Evolutionary conservation across 352 stramenopile genomes (phyloP).

Genomic region (Phytophthora rubi): DNA sequence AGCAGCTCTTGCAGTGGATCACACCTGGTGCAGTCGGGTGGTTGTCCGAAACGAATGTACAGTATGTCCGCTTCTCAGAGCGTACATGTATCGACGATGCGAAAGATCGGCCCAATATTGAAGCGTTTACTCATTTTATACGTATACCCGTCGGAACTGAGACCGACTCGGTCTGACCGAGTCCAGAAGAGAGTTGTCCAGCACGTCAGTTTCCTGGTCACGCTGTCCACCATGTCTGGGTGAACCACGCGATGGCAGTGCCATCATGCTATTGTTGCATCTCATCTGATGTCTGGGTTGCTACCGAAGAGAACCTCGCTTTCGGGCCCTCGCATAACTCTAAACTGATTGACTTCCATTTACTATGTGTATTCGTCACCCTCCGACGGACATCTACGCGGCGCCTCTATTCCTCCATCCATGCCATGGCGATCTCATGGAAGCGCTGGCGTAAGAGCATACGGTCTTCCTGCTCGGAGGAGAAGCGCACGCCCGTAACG

Average conservation of each 20-base stretch:
- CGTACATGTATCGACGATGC: neutral
- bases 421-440: slow-evolving; percentile 44
- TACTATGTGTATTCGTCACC: slow-evolving; percentile 19
- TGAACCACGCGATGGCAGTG: neutral
- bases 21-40: neutral
- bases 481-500: slow-evolving; percentile 51
- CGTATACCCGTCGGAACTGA: too few species aligned
- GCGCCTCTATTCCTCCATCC: slow-evolving; percentile 30
- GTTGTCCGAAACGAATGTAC: slow-evolving; percentile 5
- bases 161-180: too few species aligned
- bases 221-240: neutral
- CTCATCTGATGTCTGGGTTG: too few species aligned
- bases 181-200: too few species aligned
- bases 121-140: too few species aligned
- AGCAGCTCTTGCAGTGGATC: neutral
- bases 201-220: slow-evolving; percentile 4
- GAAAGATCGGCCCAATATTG: slow-evolving; percentile 5
- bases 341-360: neutral
- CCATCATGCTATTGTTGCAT: neutral
- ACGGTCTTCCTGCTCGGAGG: slow-evolving; percentile 39
- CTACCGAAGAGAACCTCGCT: too few species aligned
- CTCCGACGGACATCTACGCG: neutral
- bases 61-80: neutral
- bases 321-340: too few species aligned
- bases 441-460: slow-evolving; percentile 57